Evolutionary conservation across 495 filamentous ascomycete genomes (phyloP).

Genomic region (Letharia lupina): DNA sequence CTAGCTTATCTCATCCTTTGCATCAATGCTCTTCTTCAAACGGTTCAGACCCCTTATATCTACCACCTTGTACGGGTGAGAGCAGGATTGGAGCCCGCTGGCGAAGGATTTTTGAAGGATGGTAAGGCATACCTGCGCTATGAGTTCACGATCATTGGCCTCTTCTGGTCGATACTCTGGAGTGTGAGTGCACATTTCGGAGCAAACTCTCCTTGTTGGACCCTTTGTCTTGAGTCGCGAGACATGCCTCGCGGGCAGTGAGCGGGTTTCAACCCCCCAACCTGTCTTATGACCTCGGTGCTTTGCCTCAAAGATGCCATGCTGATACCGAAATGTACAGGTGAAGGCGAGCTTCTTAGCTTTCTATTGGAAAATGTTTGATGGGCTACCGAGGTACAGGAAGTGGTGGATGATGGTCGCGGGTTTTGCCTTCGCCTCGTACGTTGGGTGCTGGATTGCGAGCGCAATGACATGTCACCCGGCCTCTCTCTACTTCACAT

Average conservation of each 20-base stretch:
- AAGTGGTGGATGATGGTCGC: constrained; percentile 34
- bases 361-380: constrained; percentile 39
- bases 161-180: constrained; percentile 10
- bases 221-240: background rate
- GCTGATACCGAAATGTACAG: background rate
- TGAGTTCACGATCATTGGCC: constrained; percentile 3
- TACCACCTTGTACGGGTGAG: constrained; percentile 33
- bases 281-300: background rate
- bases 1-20: constrained; percentile 32
- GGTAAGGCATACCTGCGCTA: constrained; percentile 31
- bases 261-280: background rate
- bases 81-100: constrained; percentile 27
- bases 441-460: constrained; percentile 35
- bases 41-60: constrained; percentile 36
- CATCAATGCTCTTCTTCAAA: constrained; percentile 37
- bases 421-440: constrained; percentile 31
- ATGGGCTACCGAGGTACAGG: constrained; percentile 33
- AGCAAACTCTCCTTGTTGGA: background rate
- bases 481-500: constrained; percentile 35
- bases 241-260: background rate
- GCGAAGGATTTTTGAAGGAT: constrained; percentile 33
- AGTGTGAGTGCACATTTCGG: background rate
- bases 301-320: background rate
- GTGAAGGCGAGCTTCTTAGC: constrained; percentile 36
- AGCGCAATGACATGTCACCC: constrained; percentile 29